phyloP scores from a whole-genome alignment of 116 monocot species.

The Trichopus zeylanicus region DNA sequence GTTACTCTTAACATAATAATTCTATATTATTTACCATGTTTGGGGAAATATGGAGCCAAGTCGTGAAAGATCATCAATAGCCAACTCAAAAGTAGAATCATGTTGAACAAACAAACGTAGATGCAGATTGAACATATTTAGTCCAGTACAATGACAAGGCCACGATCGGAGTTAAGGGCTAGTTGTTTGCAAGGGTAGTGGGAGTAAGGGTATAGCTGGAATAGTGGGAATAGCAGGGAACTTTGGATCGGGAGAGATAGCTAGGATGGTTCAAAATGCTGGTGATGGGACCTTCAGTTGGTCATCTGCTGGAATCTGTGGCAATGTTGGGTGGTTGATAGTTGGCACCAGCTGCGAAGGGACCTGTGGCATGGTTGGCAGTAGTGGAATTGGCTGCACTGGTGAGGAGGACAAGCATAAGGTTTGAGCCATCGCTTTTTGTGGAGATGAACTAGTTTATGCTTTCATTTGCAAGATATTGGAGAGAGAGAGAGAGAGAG shows the following conservation, averaged over 20 bases:
- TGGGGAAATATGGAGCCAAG: too few species aligned
- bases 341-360: not conserved
- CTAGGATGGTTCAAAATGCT: not conserved
- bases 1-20: not conserved
- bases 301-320: not conserved
- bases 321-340: constrained; percentile 1
- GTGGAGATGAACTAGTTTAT: too few species aligned
- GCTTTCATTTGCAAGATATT: too few species aligned
- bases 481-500: too few species aligned
- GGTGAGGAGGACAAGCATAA: too few species aligned
- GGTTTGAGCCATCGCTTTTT: too few species aligned
- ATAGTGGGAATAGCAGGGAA: not conserved
- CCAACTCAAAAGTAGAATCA: not conserved
- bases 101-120: not conserved
- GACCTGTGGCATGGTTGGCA: too few species aligned
- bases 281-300: not conserved
- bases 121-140: not conserved
- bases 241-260: not conserved
- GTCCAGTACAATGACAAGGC: not conserved
- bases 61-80: too few species aligned
- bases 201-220: not conserved
- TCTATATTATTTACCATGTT: not conserved
- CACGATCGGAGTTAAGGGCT: not conserved
- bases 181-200: not conserved
- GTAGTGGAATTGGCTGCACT: too few species aligned